Percentiles rank a stretch among this genome's conserved stretches.
Conservation (phyloP, 805 yeast genomes). For the Teunomyces aglyptinius region DNA sequence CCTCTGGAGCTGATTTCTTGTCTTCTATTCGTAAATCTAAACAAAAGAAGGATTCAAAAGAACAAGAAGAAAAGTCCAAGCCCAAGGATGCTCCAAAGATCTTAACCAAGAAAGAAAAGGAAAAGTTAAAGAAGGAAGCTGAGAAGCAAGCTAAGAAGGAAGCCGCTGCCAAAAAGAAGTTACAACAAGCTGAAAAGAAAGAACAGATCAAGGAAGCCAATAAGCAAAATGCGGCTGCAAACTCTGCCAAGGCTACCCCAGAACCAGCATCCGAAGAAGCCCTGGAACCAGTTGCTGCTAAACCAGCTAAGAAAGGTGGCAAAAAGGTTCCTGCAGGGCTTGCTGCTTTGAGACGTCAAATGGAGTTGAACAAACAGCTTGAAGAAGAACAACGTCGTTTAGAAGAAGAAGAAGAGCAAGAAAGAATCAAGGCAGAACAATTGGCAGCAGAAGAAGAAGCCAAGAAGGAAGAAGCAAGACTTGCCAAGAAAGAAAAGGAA, state of each 20-base stretch:
- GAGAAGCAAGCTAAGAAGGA: constrained; percentile 91
- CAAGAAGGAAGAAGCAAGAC: constrained; percentile 55
- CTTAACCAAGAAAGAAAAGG: constrained; percentile 90
- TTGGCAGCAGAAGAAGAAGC: constrained; percentile 61
- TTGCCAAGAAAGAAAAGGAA: constrained; percentile 81
- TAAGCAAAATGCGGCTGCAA: constrained; percentile 42
- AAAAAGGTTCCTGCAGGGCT: constrained; percentile 88
- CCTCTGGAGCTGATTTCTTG: constrained; percentile 58
- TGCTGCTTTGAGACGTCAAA: constrained; percentile 86
- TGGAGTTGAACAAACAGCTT: constrained; percentile 81
- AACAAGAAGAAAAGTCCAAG: constrained; percentile 54
- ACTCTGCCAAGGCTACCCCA: constrained; percentile 27
- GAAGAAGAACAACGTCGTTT: constrained; percentile 79
- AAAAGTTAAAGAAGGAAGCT: constrained; percentile 90
- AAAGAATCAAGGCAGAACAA: constrained; percentile 51
- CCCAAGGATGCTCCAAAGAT: constrained; percentile 62
- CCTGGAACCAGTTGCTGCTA: constrained; percentile 19
- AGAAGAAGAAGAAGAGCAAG: constrained; percentile 64
- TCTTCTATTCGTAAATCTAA: constrained; percentile 78
- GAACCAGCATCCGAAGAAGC: constrained; percentile 39
- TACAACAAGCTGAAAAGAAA: constrained; percentile 59
- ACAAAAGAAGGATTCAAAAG: constrained; percentile 70
- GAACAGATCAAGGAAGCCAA: constrained; percentile 52
- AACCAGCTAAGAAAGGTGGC: constrained; percentile 48
- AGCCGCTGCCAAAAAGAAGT: constrained; percentile 81